These are phyloP conservation scores for Venturia nashicola DNA, from an alignment of 2,329 filamentous ascomycete genomes.

Conservation along the genomic window DNA sequence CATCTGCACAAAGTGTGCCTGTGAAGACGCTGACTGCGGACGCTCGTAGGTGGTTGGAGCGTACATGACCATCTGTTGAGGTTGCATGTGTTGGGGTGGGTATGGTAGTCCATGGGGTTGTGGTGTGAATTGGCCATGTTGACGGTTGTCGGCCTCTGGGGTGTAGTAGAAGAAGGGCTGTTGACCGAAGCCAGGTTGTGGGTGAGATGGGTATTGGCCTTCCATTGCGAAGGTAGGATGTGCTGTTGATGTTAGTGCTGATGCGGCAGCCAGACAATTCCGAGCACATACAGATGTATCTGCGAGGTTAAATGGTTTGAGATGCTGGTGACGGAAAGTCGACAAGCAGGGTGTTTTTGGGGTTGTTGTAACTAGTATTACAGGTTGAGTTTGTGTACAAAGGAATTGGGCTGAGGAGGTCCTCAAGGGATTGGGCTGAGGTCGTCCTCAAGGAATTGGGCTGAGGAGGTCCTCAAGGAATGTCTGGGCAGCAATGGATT, in stretches of 20 bases:
- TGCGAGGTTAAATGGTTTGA: background rate
- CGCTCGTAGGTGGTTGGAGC: conserved; percentile 31
- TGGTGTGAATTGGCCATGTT: conserved; percentile 64
- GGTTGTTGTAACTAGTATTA: background rate
- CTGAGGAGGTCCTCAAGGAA: conserved; percentile 17
- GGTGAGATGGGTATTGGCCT: conserved; percentile 41
- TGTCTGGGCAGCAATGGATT: conserved; percentile 27
- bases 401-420: background rate
- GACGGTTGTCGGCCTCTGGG: conserved; percentile 60
- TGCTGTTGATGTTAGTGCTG: conserved; percentile 4
- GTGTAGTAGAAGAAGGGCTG: conserved; percentile 81
- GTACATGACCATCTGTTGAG: conserved; percentile 28
- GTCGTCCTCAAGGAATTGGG: conserved; percentile 1
- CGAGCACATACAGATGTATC: background rate
- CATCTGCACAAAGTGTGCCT: conserved; percentile 25
- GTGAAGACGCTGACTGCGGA: conserved; percentile 53
- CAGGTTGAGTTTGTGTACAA: background rate
- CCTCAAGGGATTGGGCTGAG: too few relatives aligned
- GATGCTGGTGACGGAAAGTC: background rate
- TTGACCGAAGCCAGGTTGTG: conserved; percentile 49
- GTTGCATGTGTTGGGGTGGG: conserved; percentile 31
- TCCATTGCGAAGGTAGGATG: conserved; percentile 45
- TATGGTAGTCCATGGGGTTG: conserved; percentile 38
- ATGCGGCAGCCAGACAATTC: background rate
- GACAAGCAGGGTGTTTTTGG: background rate